Evolutionary conservation across 257 asterid genomes (phyloP), one percentile per base, ranked within the genome.

Genomic region (Phtheirospermum japonicum): DNA sequence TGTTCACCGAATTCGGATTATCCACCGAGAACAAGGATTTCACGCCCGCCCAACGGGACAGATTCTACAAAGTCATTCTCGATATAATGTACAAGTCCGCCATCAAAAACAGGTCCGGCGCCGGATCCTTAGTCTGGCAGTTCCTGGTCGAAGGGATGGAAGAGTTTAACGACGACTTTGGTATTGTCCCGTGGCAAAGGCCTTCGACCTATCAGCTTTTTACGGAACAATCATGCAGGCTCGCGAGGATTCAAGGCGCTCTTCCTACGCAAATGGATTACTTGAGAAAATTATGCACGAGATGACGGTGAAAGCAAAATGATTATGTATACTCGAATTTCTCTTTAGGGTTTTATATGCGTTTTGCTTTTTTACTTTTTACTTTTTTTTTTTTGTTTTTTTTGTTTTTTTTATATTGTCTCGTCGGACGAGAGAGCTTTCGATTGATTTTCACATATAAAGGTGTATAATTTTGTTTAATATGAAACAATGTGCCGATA

Each of bases 111-210:
- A 79, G 69, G 61, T 79, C 97, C 0, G 99, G 97, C 0, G 95
- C 90, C 7, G 97, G 99, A 58, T 76, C 96, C 39, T 79, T 89
- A 42, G 84, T 85, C 34, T 89, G 99, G 99, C 99, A 93, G 75
- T 93, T 93, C 61, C 75, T 90, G 30, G 96, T 87, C 0, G 99
- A 85, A 62, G 94, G 88, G 43, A 89, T 93, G 99, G 95, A 89
- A 59, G 84, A 80, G 2, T 87, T 82, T 37, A 87, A 85, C 17
- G 99, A 93, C 2, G 97, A 93, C n/a, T 93, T 87, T 42, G 99
- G 97, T 14, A 67, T 93, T 8, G 81, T 93, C 49, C 97, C 99
- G 9, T 93, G 97, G 97, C 72, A 80, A 67, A 82, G 86, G 56
- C 72, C 61, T 6, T 79, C 89, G 10, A 85, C 87, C 0, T 85